Conservation (phyloP, 2,329 filamentous ascomycete species). For the Knufia petricola region DNA sequence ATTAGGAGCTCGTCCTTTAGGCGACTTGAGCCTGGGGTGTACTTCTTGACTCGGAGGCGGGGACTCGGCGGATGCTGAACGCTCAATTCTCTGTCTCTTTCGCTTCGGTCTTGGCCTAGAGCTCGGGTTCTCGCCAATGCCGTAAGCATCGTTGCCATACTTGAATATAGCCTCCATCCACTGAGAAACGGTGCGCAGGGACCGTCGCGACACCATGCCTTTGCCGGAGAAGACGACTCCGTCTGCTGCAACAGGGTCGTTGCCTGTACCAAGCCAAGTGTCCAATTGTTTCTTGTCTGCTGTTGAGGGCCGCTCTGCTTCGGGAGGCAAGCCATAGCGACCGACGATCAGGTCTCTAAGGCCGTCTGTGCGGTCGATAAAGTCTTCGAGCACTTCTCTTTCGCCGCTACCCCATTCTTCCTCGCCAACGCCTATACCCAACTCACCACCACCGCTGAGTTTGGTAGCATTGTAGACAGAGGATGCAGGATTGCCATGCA, state of each 20-base stretch:
- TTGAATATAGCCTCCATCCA: conserved; percentile 87
- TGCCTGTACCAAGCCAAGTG: conserved; percentile 68
- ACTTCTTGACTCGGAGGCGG: not conserved
- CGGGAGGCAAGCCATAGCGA: conserved; percentile 59
- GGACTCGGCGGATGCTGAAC: not conserved
- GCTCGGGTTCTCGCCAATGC: conserved; percentile 67
- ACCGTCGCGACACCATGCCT: conserved; percentile 61
- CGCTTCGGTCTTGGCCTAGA: conserved; percentile 46
- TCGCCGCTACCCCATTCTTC: conserved; percentile 92
- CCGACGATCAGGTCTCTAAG: conserved; percentile 81
- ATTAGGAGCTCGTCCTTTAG: conserved; percentile 8
- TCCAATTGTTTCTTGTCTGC: conserved; percentile 24
- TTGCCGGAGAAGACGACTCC: conserved; percentile 79
- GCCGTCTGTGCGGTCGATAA: conserved; percentile 68
- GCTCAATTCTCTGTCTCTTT: conserved; percentile 14
- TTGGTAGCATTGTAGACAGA: conserved; percentile 76
- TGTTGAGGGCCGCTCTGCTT: conserved; percentile 16
- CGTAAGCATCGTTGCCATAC: conserved; percentile 77
- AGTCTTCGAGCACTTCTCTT: conserved; percentile 83
- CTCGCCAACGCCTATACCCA: conserved; percentile 89
- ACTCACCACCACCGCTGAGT: conserved; percentile 77
- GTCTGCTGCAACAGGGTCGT: conserved; percentile 60
- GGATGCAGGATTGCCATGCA: conserved; percentile 78
- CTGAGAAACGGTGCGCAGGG: conserved; percentile 61
- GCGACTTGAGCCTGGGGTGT: conserved; percentile 9